Conservation (phyloP, 768 basidiomycete species). For the Lepiota brunneoincarnata region DNA sequence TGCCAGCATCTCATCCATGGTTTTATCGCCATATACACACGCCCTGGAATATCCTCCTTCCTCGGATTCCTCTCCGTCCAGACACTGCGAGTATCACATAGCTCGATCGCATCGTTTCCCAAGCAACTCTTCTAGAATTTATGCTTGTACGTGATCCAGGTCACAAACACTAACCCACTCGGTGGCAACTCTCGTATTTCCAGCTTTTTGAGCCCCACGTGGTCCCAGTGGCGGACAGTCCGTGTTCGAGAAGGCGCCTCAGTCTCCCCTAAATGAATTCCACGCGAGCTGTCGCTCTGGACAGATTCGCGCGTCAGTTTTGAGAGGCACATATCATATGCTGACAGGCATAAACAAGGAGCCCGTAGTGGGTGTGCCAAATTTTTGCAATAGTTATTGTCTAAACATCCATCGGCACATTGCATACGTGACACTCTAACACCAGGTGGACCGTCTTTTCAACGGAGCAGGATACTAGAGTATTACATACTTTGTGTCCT, state of each 20-base stretch:
- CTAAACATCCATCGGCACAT: not conserved
- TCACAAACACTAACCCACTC: conserved; percentile 7
- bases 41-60: conserved; percentile 3
- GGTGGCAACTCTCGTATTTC: conserved; percentile 6
- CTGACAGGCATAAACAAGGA: not conserved
- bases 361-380: not conserved
- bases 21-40: conserved; percentile 7
- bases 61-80: conserved; percentile 3
- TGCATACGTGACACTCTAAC: not conserved
- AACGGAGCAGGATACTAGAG: not conserved
- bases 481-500: conserved; percentile 9
- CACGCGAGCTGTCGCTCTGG: conserved; percentile 12
- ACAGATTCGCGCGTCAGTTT: not conserved
- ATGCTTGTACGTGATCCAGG: conserved; percentile 9
- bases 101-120: not conserved
- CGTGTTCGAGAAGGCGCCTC: conserved; percentile 8
- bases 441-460: not conserved
- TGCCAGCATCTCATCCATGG: not conserved
- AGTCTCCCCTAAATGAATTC: conserved; percentile 8
- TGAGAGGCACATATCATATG: not conserved
- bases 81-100: not conserved
- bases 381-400: not conserved
- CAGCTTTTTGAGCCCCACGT: conserved; percentile 8
- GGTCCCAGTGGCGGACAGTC: conserved; percentile 3
- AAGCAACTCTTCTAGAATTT: conserved; percentile 12